Percentiles rank a stretch among this genome's conserved stretches.
Evolutionary conservation across 495 filamentous ascomycete species (phyloP).

Genomic region (Daldinia grandis): DNA sequence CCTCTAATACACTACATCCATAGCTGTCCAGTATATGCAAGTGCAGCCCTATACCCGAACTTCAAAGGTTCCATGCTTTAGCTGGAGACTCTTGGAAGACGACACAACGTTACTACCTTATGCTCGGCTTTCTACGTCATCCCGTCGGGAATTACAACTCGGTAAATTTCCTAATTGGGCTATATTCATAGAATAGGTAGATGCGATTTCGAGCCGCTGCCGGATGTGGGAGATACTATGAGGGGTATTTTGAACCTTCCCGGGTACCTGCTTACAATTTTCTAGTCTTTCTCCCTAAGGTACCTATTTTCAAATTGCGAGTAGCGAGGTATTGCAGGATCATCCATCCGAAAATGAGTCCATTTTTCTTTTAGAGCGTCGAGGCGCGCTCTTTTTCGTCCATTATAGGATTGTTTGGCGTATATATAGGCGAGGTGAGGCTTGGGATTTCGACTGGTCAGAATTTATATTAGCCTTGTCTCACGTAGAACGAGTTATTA

Average conservation of each 20-base stretch:
- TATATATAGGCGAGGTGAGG: neutral
- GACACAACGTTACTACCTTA: neutral
- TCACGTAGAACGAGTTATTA: neutral
- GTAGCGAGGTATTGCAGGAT: neutral
- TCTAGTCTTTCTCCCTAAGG: no score
- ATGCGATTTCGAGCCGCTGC: no score
- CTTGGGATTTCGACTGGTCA: neutral
- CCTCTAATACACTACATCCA: no score
- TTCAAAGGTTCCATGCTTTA: no score
- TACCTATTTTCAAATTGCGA: neutral
- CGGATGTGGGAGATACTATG: no score
- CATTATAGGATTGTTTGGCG: no score
- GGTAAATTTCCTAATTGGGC: neutral
- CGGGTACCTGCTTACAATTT: no score
- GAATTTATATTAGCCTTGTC: neutral
- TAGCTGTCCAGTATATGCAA: neutral
- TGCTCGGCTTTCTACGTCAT: no score
- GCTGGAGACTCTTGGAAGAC: neutral
- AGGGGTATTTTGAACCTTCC: no score
- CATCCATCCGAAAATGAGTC: neutral
- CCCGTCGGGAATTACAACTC: neutral
- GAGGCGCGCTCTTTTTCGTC: neutral
- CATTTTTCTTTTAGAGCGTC: neutral
- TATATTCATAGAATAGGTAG: no score
- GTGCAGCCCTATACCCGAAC: slow-evolving; percentile 23